Evolutionary conservation across 441 rosid genomes (phyloP), one percentile per base, ranked within the genome.

Genomic region (Dalechampia spathulata): DNA sequence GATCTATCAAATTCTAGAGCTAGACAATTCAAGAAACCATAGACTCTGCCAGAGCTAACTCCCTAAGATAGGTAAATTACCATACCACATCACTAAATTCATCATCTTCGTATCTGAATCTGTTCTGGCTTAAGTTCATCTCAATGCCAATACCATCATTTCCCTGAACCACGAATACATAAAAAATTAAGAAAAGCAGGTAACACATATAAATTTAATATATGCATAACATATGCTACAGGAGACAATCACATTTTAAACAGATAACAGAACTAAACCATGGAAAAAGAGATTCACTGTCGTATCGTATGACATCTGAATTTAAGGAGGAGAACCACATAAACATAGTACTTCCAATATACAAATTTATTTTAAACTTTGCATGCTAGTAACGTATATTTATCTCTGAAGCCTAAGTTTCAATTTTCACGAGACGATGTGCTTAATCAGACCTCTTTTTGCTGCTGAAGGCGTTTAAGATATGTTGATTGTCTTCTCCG

Each of bases 371-470:
- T 11, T 14, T 1, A 13, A 13, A 11, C 28, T 41, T n/a, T 41
- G 8, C 38, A 10, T 17, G 9, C 58, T 6, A 41, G 21, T 15
- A 54, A 27, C 25, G 17, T 10, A n/a, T n/a, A 7, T 39, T 21
- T 13, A 26, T 7, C 17, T n/a, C 25, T 25, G 2, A 25, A 11
- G 2, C 63, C 13, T n/a, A n/a, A n/a, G n/a, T n/a, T n/a, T n/a
- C n/a, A n/a, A n/a, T n/a, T n/a, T n/a, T n/a, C n/a, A n/a, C n/a
- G n/a, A n/a, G n/a, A n/a, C n/a, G n/a, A n/a, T n/a, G n/a, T n/a
- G n/a, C n/a, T n/a, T n/a, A n/a, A n/a, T n/a, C n/a, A n/a, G n/a
- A 86, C 97, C 88, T 89, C 87, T 39, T 74, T 83, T 63, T 86
- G 93, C 62, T 78, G 84, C 68, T 85, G 80, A 67, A 89, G 81